Conservation (phyloP, 2,329 filamentous ascomycete species). For the Ilyonectria mors-panacis region DNA sequence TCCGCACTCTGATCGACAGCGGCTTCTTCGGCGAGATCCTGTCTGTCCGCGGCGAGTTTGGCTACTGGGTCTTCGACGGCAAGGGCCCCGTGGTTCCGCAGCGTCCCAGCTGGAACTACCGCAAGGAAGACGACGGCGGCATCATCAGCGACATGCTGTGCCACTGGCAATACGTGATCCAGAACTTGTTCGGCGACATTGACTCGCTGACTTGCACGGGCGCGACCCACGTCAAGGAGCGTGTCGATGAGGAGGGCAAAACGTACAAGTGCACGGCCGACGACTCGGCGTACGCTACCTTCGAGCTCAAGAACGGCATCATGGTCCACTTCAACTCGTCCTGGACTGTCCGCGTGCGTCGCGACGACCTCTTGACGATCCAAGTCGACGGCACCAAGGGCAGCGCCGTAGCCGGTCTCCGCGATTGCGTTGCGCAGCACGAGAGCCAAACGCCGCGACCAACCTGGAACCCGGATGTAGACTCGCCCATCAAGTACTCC, state of each 20-base stretch:
- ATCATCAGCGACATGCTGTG: constrained; percentile 8
- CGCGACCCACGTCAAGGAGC: background rate
- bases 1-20: background rate
- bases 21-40: constrained; percentile 8
- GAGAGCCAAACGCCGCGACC: constrained; percentile 9
- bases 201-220: background rate
- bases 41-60: background rate
- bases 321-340: constrained; percentile 2
- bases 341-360: background rate
- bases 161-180: background rate
- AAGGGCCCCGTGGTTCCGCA: background rate
- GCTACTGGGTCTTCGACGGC: background rate
- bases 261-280: constrained; percentile 1
- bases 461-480: constrained; percentile 3
- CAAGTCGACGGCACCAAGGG: constrained; percentile 9
- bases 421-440: constrained; percentile 4
- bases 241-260: background rate
- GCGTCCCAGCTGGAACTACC: constrained; percentile 5
- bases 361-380: background rate
- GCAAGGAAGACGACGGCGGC: constrained; percentile 1
- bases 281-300: background rate
- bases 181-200: background rate
- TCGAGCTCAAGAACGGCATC: background rate
- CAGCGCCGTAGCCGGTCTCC: background rate
- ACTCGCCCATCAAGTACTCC: background rate